phyloP scores from a whole-genome alignment of 2,329 filamentous ascomycete species.

The Plectosphaerella sp. region DNA sequence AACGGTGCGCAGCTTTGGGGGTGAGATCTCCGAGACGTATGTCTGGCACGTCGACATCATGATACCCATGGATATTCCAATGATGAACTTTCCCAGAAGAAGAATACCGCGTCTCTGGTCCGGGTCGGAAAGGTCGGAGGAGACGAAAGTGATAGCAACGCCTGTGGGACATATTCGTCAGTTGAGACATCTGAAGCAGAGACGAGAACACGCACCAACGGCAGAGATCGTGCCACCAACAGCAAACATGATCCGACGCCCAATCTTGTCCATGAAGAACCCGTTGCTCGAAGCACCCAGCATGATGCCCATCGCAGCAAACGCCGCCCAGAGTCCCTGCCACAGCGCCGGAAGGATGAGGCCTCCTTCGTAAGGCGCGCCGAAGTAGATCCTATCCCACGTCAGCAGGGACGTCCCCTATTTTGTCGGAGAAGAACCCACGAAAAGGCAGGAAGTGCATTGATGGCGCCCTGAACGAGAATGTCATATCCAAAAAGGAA shows the following conservation, averaged over 20 bases:
- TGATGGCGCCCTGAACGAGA: not conserved
- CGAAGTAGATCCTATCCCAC: not conserved
- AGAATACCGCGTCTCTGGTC: not conserved
- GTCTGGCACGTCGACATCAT: not conserved
- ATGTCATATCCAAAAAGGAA: not conserved
- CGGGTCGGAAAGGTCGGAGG: not conserved
- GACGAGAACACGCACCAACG: not conserved
- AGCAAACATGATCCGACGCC: not conserved
- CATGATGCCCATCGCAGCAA: not conserved
- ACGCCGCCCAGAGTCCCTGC: not conserved
- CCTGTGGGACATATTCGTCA: not conserved
- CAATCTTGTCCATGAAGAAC: not conserved
- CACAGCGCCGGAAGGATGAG: not conserved
- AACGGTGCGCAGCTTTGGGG: not conserved
- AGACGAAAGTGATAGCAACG: not conserved
- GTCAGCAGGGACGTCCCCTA: not conserved
- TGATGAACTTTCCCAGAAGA: not conserved
- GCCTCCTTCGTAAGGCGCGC: not conserved
- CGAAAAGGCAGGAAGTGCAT: not conserved
- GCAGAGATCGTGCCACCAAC: not conserved
- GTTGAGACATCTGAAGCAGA: not conserved
- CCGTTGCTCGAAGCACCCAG: not conserved
- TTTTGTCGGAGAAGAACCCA: not conserved
- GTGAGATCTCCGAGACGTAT: not conserved
- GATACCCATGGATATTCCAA: not conserved